These are phyloP conservation scores for Cubamyces sp. DNA, from an alignment of 768 basidiomycete genomes.

Conservation along the genomic window DNA sequence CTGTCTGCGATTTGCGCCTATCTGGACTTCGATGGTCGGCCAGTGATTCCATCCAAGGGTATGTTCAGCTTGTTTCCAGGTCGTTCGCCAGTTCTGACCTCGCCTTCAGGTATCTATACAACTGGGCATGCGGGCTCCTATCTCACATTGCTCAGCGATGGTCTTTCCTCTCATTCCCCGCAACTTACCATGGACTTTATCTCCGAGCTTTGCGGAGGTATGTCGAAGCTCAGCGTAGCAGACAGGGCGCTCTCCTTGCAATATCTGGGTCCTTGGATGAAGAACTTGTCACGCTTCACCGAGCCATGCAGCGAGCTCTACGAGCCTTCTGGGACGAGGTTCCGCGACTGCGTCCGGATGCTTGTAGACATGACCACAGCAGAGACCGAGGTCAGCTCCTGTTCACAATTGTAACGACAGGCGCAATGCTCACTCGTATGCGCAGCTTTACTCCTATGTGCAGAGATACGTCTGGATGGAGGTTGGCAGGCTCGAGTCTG, in stretches of 20 bases:
- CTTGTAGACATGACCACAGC: conserved; percentile 74
- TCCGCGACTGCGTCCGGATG: conserved; percentile 82
- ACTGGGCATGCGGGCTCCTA: conserved; percentile 69
- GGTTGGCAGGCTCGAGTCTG: conserved; percentile 68
- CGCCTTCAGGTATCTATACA: conserved; percentile 61
- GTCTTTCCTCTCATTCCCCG: conserved; percentile 72
- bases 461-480: conserved; percentile 82
- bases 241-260: conserved; percentile 76
- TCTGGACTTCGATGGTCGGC: conserved; percentile 75
- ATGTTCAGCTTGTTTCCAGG: conserved; percentile 21
- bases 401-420: not conserved
- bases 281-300: conserved; percentile 72
- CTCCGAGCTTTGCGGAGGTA: conserved; percentile 76
- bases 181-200: conserved; percentile 88
- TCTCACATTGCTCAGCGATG: conserved; percentile 68
- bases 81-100: not conserved
- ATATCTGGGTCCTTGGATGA: conserved; percentile 89
- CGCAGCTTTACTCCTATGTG: conserved; percentile 63
- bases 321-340: conserved; percentile 71
- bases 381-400: conserved; percentile 62
- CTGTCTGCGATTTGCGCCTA: conserved; percentile 76
- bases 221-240: conserved; percentile 49
- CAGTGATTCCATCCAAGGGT: conserved; percentile 75
- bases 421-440: not conserved
- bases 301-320: conserved; percentile 70